These are phyloP conservation scores for Umbelopsis ramanniana DNA, from an alignment of 192 early-diverging fungal species.

Conservation along the genomic window DNA sequence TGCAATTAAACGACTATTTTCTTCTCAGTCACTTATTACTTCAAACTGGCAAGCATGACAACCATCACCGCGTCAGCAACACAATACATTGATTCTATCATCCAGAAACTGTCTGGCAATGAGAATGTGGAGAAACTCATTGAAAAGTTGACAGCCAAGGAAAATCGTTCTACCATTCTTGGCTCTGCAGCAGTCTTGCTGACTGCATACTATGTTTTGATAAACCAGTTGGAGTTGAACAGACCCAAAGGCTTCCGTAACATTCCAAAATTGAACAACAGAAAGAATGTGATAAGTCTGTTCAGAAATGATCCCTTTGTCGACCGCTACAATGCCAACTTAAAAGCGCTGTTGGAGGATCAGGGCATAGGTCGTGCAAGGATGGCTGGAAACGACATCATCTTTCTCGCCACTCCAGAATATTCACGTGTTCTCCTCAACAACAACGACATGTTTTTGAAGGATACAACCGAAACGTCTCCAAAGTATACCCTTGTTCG, in stretches of 20 bases:
- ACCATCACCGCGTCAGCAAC: not conserved
- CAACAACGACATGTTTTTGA: conserved; percentile 5
- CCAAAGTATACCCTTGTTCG: not conserved
- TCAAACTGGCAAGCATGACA: not conserved
- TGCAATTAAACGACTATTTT: not conserved
- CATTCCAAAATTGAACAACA: not conserved
- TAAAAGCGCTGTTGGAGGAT: not conserved
- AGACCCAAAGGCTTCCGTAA: not conserved
- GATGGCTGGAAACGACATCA: not conserved
- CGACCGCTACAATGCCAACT: not conserved
- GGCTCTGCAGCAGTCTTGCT: conserved; percentile 5
- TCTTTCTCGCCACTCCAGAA: conserved; percentile 3
- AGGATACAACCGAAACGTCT: not conserved
- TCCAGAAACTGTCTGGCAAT: not conserved
- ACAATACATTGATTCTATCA: conserved; percentile 13
- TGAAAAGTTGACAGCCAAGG: not conserved
- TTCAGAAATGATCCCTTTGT: not conserved
- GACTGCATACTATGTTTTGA: not conserved
- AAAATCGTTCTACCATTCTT: not conserved
- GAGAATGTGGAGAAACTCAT: not conserved
- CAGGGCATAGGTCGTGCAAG: not conserved
- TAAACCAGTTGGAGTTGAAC: conserved; percentile 1
- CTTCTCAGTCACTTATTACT: not conserved
- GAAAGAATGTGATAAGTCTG: not conserved
- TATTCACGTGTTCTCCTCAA: not conserved